These are phyloP conservation scores for Yarrowia sp. DNA, from an alignment of 805 yeast genomes.

Conservation along the genomic window DNA sequence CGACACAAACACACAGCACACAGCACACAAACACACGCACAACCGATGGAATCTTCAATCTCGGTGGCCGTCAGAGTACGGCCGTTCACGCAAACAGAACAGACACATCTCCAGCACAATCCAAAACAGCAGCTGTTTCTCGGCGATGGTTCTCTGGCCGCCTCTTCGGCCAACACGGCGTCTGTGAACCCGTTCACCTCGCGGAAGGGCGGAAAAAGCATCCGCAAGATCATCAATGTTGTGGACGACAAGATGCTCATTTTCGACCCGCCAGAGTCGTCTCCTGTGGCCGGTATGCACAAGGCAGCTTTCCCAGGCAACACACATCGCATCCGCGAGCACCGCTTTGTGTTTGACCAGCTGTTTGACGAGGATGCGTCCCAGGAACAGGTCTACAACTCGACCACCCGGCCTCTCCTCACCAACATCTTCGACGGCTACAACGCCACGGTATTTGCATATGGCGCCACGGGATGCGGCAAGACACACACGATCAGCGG, in stretches of 20 bases:
- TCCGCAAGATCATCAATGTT: slow-evolving; percentile 70
- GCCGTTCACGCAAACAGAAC: slow-evolving; percentile 69
- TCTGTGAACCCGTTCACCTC: slow-evolving; percentile 30
- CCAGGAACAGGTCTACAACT: slow-evolving; percentile 65
- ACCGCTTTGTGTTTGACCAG: slow-evolving; percentile 76
- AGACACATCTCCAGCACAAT: slow-evolving; percentile 45
- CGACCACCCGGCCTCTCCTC: slow-evolving; percentile 68
- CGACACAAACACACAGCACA: neutral
- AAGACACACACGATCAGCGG: slow-evolving; percentile 91
- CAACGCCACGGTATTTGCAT: slow-evolving; percentile 90
- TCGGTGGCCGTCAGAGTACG: slow-evolving; percentile 56
- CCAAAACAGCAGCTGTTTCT: slow-evolving; percentile 46
- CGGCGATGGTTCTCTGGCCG: slow-evolving; percentile 55
- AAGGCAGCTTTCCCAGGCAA: slow-evolving; percentile 39
- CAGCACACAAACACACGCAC: neutral
- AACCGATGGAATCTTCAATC: slow-evolving; percentile 9
- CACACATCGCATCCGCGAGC: slow-evolving; percentile 60
- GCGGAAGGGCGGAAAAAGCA: slow-evolving; percentile 41
- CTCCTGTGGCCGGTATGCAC: slow-evolving; percentile 57
- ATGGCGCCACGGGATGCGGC: slow-evolving; percentile 98
- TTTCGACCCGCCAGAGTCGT: slow-evolving; percentile 78
- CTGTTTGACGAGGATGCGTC: slow-evolving; percentile 64
- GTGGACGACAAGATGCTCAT: slow-evolving; percentile 83
- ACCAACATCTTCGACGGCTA: slow-evolving; percentile 78
- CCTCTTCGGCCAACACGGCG: slow-evolving; percentile 28